Evolutionary conservation across 306 rosid species (phyloP).

Genomic region (Cyamopsis tetragonoloba): DNA sequence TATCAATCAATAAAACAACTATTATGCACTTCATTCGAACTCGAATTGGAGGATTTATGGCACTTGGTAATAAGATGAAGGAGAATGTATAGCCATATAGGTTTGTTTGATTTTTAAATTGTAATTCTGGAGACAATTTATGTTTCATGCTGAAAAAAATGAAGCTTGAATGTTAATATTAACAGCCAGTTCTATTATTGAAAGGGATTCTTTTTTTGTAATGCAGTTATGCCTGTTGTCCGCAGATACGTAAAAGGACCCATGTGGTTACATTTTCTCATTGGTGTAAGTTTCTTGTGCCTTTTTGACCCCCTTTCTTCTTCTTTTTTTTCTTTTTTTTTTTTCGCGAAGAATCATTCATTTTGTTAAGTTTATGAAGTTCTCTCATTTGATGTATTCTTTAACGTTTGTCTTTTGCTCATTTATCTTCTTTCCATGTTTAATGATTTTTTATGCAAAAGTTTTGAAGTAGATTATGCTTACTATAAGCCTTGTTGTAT

Average conservation of each 20-base stretch:
- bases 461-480: slow-evolving; percentile 9
- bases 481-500: neutral
- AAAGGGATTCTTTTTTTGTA: neutral
- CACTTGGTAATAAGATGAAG: neutral
- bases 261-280: slow-evolving; percentile 89
- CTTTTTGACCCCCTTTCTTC: neutral
- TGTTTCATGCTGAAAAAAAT: slow-evolving; percentile 17
- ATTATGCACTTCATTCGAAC: neutral
- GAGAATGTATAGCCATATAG: neutral
- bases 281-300: slow-evolving; percentile 66
- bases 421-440: neutral
- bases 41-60: neutral
- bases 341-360: too few species aligned
- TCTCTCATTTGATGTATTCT: neutral
- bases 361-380: neutral
- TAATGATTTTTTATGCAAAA: neutral
- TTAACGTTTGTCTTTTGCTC: neutral
- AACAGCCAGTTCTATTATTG: neutral
- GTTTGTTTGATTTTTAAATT: neutral
- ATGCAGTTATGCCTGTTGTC: slow-evolving; percentile 87
- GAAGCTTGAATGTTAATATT: neutral
- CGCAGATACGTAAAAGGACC: slow-evolving; percentile 70
- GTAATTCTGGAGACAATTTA: neutral
- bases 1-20: neutral
- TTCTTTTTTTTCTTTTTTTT: neutral